Conservation (phyloP, 345 rosid species). For the Pistacia vera region DNA sequence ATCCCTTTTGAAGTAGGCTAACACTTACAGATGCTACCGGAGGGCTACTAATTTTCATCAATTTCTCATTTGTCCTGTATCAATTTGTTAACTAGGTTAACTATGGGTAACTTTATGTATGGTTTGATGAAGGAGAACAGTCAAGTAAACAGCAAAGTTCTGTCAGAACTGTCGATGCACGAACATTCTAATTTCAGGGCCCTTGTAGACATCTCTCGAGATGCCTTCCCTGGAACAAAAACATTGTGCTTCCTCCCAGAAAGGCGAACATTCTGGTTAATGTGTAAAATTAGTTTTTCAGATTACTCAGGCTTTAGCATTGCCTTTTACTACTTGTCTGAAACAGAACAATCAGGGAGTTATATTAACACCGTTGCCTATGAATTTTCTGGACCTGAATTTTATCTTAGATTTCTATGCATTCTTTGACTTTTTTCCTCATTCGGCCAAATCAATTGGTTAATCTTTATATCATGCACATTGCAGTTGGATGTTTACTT, state of each 20-base stretch:
- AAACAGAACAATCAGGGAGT: neutral
- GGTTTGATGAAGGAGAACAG: slow-evolving; percentile 93
- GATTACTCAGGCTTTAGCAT: neutral
- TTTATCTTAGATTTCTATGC: too few species aligned
- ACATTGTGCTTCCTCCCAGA: slow-evolving; percentile 61
- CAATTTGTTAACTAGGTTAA: slow-evolving; percentile 54
- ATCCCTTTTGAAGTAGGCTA: neutral
- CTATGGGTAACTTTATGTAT: slow-evolving; percentile 89
- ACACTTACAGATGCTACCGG: neutral
- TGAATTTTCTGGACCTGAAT: too few species aligned
- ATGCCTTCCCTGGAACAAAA: slow-evolving; percentile 92
- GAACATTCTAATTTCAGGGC: slow-evolving; percentile 92
- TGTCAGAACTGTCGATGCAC: slow-evolving; percentile 84
- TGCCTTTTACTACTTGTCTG: neutral
- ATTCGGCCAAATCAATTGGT: too few species aligned
- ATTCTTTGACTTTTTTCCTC: too few species aligned
- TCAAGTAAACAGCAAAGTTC: slow-evolving; percentile 87
- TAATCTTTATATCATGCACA: too few species aligned
- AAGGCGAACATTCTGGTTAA: slow-evolving; percentile 53
- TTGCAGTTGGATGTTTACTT: too few species aligned
- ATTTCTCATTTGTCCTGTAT: neutral
- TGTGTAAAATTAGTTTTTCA: slow-evolving; percentile 39
- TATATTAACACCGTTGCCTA: neutral
- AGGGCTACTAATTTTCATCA: neutral
- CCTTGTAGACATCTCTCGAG: slow-evolving; percentile 79